These are phyloP conservation scores for Aureobasidium leucospermi DNA, from an alignment of 2,329 filamentous ascomycete species.

Conservation along the genomic window DNA sequence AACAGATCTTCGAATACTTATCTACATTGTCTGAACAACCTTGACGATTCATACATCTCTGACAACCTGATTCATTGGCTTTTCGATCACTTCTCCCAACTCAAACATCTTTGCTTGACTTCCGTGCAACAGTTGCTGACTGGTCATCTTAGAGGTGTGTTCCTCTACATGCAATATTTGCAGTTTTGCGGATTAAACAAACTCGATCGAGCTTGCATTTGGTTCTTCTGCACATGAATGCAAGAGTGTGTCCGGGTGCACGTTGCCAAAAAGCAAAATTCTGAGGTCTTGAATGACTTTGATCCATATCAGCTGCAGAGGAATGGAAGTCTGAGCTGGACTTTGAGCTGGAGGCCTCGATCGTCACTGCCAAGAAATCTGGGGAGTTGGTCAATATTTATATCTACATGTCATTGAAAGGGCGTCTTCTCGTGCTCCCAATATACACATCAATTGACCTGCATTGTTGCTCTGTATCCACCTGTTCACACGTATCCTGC, in stretches of 20 bases:
- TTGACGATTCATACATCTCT: slow-evolving; percentile 66
- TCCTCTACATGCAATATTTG: background rate
- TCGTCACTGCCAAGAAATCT: background rate
- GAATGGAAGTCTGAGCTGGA: too few relatives aligned
- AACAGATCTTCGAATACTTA: slow-evolving; percentile 83
- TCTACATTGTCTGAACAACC: slow-evolving; percentile 98
- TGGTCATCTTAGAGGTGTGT: background rate
- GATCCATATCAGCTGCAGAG: too few relatives aligned
- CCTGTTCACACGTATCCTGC: background rate
- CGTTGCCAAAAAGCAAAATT: too few relatives aligned
- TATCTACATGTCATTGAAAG: slow-evolving; percentile 1
- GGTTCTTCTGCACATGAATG: too few relatives aligned
- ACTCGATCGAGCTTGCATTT: too few relatives aligned
- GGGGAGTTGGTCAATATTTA: background rate
- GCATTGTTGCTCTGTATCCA: background rate
- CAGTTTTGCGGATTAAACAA: too few relatives aligned
- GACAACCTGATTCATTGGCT: slow-evolving; percentile 66
- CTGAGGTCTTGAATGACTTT: too few relatives aligned
- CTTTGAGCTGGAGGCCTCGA: background rate
- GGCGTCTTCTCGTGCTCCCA: background rate
- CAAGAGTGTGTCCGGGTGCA: too few relatives aligned
- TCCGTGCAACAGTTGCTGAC: background rate
- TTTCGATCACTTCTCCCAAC: slow-evolving; percentile 14
- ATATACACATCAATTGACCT: background rate
- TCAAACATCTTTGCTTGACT: background rate